Base-by-base conservation (phyloP, 2,329 filamentous ascomycete genomes). In the Aspergillus vadensis region DNA sequence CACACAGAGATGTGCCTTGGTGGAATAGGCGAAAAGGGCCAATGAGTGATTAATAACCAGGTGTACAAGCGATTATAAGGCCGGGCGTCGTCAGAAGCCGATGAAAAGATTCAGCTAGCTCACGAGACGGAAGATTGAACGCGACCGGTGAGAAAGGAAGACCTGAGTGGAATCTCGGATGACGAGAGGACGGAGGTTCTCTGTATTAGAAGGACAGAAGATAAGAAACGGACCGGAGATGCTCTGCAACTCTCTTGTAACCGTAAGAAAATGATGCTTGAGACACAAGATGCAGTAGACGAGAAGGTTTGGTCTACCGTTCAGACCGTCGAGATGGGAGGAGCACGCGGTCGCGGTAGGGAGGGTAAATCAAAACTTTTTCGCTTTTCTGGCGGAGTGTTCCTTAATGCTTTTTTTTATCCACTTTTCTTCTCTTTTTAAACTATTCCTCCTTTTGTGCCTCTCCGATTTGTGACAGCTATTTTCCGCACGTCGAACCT, bases 191-290 rank as follows among this genome's bases (percentile, higher is more conserved):
- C 57, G 65, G 55, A 55, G 47, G 57, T 23, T 55, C 55, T 59
- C 54, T 58, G 52, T 25, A 43, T 64, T 67, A 65, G 58, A 65
- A 60, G 65, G 65, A 66, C 55, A 36, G 65, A 61, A 59, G 59
- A 56, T 58, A 63, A 57, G 55, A 57, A 63, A 52, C 55, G 58
- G 43, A 57, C 59, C 64, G 69, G 73, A 70, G 66, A 72, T 77
- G 74, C 74, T 72, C 74, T 75, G 74, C 74, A 77, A 69, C 66
- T 69, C 71, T 73, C 39, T 43, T 19, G 39, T 67, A 66, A 59
- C 58, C 50, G 61, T 65, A 66, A 66, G 57, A 64, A 64, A 66
- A 66, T 57, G 58, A 61, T 60, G 58, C 53, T 65, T 58, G 63
- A 69, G 61, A 62, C 68, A 63, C 32, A 63, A 50, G 60, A 59